Evolutionary conservation across 1,284 basidiomycete genomes (phyloP).

Genomic region (Spongispora temasekensis): DNA sequence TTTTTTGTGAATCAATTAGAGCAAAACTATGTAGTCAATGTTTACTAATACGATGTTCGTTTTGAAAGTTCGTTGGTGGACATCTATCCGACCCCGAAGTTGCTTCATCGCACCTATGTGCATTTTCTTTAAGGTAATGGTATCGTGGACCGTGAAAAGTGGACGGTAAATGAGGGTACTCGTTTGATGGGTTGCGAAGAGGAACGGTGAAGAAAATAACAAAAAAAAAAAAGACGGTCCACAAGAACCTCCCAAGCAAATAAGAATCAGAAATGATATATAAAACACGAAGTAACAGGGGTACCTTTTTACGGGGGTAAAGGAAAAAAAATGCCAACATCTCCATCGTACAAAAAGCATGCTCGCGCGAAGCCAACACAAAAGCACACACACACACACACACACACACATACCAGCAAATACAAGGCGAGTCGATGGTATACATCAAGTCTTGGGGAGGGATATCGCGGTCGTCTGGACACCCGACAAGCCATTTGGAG

Average conservation of each 20-base stretch:
- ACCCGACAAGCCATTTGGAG: constrained; percentile 26
- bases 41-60: constrained; percentile 1
- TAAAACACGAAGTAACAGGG: no score
- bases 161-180: neutral
- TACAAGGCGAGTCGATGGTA: no score
- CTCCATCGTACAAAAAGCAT: constrained; percentile 15
- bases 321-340: constrained; percentile 1
- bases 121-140: constrained; percentile 18
- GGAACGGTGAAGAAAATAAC: constrained; percentile 5
- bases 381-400: constrained; percentile 8
- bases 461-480: constrained; percentile 33
- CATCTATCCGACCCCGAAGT: neutral
- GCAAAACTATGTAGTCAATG: constrained; percentile 3
- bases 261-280: no score
- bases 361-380: constrained; percentile 8
- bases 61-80: neutral
- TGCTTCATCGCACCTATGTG: constrained; percentile 17
- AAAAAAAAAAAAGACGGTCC: neutral
- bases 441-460: constrained; percentile 29
- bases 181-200: constrained; percentile 10
- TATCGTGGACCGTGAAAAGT: constrained; percentile 7
- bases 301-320: no score
- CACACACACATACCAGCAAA: neutral
- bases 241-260: no score
- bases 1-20: no score